A percentile compares a stretch with the other conserved stretches of the same genome.
Conservation (phyloP, 1,139 yeast species). For the Hyphopichia buzzinii region DNA sequence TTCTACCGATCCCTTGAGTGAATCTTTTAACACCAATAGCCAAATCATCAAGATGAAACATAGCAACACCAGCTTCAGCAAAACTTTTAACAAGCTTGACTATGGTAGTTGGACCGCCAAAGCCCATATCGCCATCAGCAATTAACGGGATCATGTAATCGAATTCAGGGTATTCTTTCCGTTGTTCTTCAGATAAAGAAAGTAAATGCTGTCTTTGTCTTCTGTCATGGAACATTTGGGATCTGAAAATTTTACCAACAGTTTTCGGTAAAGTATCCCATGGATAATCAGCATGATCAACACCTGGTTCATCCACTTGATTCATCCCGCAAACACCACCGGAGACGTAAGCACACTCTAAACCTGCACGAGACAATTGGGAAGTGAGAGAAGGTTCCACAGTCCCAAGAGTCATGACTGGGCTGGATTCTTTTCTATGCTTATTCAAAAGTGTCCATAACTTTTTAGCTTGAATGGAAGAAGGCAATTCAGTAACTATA, state of each 20-base stretch:
- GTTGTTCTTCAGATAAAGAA: slow-evolving; percentile 23
- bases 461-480: slow-evolving; percentile 55
- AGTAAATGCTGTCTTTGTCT: slow-evolving; percentile 48
- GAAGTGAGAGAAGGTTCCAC: slow-evolving; percentile 64
- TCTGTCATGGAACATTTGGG: slow-evolving; percentile 58
- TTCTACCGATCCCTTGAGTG: slow-evolving; percentile 64
- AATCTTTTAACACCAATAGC: slow-evolving; percentile 66
- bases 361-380: slow-evolving; percentile 47
- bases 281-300: slow-evolving; percentile 16
- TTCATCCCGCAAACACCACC: slow-evolving; percentile 53
- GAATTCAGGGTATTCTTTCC: slow-evolving; percentile 24
- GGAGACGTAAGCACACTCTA: slow-evolving; percentile 57
- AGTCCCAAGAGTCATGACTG: slow-evolving; percentile 59
- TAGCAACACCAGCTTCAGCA: slow-evolving; percentile 67
- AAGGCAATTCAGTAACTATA: slow-evolving; percentile 43
- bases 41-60: slow-evolving; percentile 63
- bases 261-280: slow-evolving; percentile 67
- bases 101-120: slow-evolving; percentile 64
- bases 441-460: slow-evolving; percentile 43
- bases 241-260: slow-evolving; percentile 57
- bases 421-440: slow-evolving; percentile 39
- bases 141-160: slow-evolving; percentile 62
- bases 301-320: slow-evolving; percentile 14
- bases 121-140: slow-evolving; percentile 70
- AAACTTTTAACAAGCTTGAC: slow-evolving; percentile 63